A percentile compares a stretch with the other conserved stretches of the same genome.
These are phyloP conservation scores for Fusarium irregulare DNA, from an alignment of 2,329 filamentous ascomycete genomes.

Conservation along the genomic window DNA sequence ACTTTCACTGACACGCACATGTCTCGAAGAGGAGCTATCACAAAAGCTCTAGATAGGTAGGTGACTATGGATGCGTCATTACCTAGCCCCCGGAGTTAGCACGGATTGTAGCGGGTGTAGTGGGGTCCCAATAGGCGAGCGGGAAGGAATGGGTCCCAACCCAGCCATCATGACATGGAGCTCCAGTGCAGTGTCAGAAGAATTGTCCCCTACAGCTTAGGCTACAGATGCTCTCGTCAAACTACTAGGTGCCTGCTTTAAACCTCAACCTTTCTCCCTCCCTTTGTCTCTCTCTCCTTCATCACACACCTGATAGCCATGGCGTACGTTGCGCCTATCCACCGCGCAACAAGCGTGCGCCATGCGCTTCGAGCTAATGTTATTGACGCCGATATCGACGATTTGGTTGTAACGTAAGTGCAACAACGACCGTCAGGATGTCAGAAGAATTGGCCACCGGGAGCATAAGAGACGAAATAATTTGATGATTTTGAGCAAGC, in stretches of 20 bases:
- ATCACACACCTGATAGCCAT: slow-evolving; percentile 60
- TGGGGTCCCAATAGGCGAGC: slow-evolving; percentile 23
- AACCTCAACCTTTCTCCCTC: background rate
- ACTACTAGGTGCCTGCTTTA: background rate
- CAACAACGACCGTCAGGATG: background rate
- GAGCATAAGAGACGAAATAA: too few species aligned
- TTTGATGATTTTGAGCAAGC: too few species aligned
- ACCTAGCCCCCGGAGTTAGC: slow-evolving; percentile 44
- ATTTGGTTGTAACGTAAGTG: slow-evolving; percentile 86
- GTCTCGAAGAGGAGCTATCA: slow-evolving; percentile 31
- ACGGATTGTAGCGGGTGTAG: slow-evolving; percentile 30
- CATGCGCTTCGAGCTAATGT: slow-evolving; percentile 87
- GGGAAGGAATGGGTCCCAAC: background rate
- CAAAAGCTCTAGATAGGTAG: too few species aligned
- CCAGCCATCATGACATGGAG: background rate
- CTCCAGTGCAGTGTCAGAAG: background rate
- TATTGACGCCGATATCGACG: slow-evolving; percentile 78
- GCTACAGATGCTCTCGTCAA: too few species aligned
- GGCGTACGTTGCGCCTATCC: slow-evolving; percentile 95
- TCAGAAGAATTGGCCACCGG: too few species aligned
- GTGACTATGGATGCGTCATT: slow-evolving; percentile 31
- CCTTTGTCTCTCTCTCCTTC: background rate
- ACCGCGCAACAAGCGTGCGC: slow-evolving; percentile 89
- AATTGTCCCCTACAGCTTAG: background rate
- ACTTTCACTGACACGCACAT: background rate